A percentile compares a stretch with the other conserved stretches of the same genome.
Evolutionary conservation across 495 filamentous ascomycete species (phyloP).

Genomic region (Aspergillus sclerotioniger): DNA sequence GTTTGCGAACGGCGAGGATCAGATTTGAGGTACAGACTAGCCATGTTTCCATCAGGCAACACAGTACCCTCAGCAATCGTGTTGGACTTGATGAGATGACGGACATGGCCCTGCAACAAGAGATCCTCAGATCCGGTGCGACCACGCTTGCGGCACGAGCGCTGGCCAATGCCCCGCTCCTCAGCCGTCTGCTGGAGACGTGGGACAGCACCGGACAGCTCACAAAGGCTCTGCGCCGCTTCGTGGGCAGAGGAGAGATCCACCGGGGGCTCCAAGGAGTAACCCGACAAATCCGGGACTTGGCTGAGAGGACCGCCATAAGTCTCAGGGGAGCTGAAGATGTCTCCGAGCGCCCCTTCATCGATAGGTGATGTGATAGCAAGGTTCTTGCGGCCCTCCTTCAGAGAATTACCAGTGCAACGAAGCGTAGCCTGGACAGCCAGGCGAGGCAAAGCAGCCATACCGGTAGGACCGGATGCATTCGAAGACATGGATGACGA

Average conservation of each 20-base stretch:
- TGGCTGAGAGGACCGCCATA: conserved; percentile 53
- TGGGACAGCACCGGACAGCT: conserved; percentile 49
- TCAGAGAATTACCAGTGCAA: conserved; percentile 59
- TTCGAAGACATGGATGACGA: conserved; percentile 73
- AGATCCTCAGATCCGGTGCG: conserved; percentile 66
- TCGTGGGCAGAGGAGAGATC: conserved; percentile 45
- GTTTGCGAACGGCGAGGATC: conserved; percentile 13
- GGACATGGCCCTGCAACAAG: conserved; percentile 70
- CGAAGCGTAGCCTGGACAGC: conserved; percentile 83
- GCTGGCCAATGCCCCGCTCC: conserved; percentile 21
- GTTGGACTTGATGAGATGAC: conserved; percentile 47
- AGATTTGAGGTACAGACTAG: conserved; percentile 38
- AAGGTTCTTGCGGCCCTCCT: conserved; percentile 42
- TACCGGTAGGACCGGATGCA: conserved; percentile 59
- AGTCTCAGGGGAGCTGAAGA: conserved; percentile 61
- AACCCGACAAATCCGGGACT: conserved; percentile 48
- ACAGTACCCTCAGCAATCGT: conserved; percentile 31
- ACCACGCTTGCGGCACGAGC: conserved; percentile 61
- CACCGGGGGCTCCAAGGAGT: conserved; percentile 49
- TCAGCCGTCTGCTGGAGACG: conserved; percentile 10
- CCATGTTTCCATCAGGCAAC: conserved; percentile 39
- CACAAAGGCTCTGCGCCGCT: conserved; percentile 68
- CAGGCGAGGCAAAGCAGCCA: conserved; percentile 63
- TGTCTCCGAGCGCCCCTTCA: conserved; percentile 47
- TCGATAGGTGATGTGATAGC: conserved; percentile 44